Evolutionary conservation across 2,329 filamentous ascomycete species (phyloP).

Genomic region (Alternaria burnsii): DNA sequence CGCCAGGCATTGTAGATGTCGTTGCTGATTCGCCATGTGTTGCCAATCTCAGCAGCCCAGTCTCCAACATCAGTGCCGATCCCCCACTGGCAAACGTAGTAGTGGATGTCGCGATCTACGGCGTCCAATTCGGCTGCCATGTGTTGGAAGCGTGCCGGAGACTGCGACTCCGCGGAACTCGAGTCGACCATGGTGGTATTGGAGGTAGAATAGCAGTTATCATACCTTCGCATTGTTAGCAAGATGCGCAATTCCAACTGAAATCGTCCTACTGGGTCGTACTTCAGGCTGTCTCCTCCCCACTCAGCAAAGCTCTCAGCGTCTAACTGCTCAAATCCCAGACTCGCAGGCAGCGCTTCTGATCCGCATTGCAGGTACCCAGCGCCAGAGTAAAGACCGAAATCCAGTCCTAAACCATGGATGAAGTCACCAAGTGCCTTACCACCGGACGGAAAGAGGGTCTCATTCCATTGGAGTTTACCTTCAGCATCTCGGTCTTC

Average conservation of each 20-base stretch:
- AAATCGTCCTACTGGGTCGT: constrained; percentile 9
- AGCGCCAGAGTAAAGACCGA: constrained; percentile 62
- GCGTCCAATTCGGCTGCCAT: constrained; percentile 39
- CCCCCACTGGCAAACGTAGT: constrained; percentile 52
- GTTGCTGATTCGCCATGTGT: constrained; percentile 50
- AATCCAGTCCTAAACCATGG: constrained; percentile 59
- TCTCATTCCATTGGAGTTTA: constrained; percentile 60
- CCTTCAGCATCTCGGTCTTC: constrained; percentile 53
- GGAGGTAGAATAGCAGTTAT: constrained; percentile 44
- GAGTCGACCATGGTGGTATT: constrained; percentile 49
- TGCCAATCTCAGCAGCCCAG: constrained; percentile 47
- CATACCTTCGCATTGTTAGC: constrained; percentile 42
- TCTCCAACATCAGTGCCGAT: constrained; percentile 46
- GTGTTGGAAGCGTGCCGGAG: constrained; percentile 40
- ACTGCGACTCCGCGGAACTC: constrained; percentile 36
- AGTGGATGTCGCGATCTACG: constrained; percentile 46
- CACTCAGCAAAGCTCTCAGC: constrained; percentile 63
- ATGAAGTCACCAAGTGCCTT: constrained; percentile 61
- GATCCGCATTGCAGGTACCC: constrained; percentile 51
- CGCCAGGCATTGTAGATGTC: constrained; percentile 49
- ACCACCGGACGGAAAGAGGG: constrained; percentile 61
- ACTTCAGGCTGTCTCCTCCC: constrained; percentile 60
- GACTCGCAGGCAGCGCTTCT: constrained; percentile 56
- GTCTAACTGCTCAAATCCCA: constrained; percentile 65
- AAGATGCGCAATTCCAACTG: constrained; percentile 47